Evolutionary conservation across 257 asterid genomes (phyloP), one percentile per base, ranked within the genome.

Genomic region (Leonotis leonurus): DNA sequence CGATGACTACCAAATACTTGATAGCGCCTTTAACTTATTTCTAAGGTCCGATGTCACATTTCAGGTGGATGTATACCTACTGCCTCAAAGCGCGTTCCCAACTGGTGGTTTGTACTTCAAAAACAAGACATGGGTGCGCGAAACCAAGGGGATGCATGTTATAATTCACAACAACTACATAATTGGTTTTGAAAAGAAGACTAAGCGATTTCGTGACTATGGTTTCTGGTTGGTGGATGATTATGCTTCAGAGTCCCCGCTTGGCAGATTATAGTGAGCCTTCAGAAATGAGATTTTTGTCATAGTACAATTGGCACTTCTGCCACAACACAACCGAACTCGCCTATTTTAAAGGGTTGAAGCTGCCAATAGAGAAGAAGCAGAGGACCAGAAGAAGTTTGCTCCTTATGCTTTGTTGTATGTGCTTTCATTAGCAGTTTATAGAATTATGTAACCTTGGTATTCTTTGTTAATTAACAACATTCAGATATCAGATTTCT

Each of bases 81-180:
- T 93, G 29, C 97, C 99, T 14, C 97, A 87, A 65, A 78, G 64
- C 1, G 97, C 96, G 8, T 93, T 93, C 81, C 99, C 97, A 10
- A 93, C 95, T 0, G 99, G 99, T 30, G 96, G 99, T 32, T 77
- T 93, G 71, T 93, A 87, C 86, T 93, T 93, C 88, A 89, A 77
- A 88, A 93, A 89, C 87, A 69, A 79, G 75, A 87, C 94, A 12
- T 93, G 99, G 99, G 96, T 76, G 11, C 51, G 78, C 59, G 97
- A 89, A 71, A 93, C 99, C 22, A 81, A 85, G 74, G 99, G 95
- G 67, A 80, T 72, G 85, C 97, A 87, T 37, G 97, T 78, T 49
- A 84, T 89, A 35, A 87, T 93, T 55, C 97, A 93, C 73, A 93
- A 93, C 60, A 93, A 93, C 74, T 93, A 93, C 64, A 87, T 93